Percentiles rank a stretch among this genome's conserved stretches.
phyloP scores from a whole-genome alignment of 345 rosid genomes.

The Cardamine resedifolia region DNA sequence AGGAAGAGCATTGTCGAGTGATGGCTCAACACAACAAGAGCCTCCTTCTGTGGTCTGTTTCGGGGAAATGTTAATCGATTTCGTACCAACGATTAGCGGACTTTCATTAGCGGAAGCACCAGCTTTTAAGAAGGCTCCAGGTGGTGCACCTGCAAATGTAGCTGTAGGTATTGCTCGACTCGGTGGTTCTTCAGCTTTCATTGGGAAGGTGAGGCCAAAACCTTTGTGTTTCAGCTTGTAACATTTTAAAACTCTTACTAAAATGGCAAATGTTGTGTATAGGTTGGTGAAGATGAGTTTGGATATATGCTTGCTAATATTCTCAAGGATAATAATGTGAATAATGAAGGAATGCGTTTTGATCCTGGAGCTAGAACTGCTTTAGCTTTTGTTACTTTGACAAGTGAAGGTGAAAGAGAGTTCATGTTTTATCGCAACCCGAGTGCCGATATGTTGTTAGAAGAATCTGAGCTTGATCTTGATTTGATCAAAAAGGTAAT shows the following conservation, averaged over 20 bases:
- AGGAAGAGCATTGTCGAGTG: slow-evolving; percentile 60
- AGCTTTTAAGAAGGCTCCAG: slow-evolving; percentile 89
- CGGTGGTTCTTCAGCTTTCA: slow-evolving; percentile 89
- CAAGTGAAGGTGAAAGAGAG: slow-evolving; percentile 88
- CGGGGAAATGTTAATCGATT: slow-evolving; percentile 95
- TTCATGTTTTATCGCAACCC: slow-evolving; percentile 99
- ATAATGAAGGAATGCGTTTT: slow-evolving; percentile 78
- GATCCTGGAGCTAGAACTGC: slow-evolving; percentile 95
- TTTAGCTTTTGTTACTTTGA: slow-evolving; percentile 87
- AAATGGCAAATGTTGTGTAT: slow-evolving; percentile 23
- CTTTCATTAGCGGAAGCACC: slow-evolving; percentile 88
- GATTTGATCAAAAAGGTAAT: slow-evolving; percentile 79
- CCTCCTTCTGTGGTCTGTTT: slow-evolving; percentile 78
- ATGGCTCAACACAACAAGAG: slow-evolving; percentile 53
- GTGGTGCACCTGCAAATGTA: slow-evolving; percentile 98
- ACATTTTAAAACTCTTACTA: not conserved
- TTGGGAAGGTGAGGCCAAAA: slow-evolving; percentile 65
- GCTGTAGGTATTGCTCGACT: slow-evolving; percentile 94
- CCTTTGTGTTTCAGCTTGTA: not conserved
- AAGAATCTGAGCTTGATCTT: slow-evolving; percentile 78
- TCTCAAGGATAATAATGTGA: slow-evolving; percentile 81
- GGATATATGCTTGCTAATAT: slow-evolving; percentile 94
- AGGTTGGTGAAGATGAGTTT: slow-evolving; percentile 99
- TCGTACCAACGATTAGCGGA: slow-evolving; percentile 80
- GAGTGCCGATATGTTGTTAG: slow-evolving; percentile 93